Evolutionary conservation across 208 protist genomes (phyloP).

Genomic region (Herpetomonas samuelpessoai): DNA sequence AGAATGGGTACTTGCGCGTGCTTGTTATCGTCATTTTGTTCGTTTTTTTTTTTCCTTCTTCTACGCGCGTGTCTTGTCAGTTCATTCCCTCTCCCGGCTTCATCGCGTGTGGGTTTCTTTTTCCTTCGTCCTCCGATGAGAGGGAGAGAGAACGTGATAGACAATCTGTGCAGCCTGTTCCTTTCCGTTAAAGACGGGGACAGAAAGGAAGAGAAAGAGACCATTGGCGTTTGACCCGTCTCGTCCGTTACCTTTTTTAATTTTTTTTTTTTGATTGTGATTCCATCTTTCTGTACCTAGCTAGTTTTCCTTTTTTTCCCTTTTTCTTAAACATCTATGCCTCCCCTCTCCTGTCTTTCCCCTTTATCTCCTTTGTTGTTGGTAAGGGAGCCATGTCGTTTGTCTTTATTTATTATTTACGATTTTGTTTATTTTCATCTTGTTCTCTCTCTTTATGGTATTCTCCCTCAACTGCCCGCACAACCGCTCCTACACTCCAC

Average conservation of each 20-base stretch:
- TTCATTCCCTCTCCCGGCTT: slow-evolving; percentile 7
- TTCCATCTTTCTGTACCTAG: slow-evolving; percentile 5
- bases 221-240: too few species aligned
- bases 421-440: slow-evolving; percentile 6
- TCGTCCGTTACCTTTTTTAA: slow-evolving; percentile 7
- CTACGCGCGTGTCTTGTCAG: neutral
- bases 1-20: slow-evolving; percentile 3
- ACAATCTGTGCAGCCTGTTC: too few species aligned
- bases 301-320: slow-evolving; percentile 5
- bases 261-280: slow-evolving; percentile 1
- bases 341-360: slow-evolving; percentile 8
- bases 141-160: too few species aligned
- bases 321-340: slow-evolving; percentile 1
- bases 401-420: slow-evolving; percentile 1
- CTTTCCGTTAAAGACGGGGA: too few species aligned
- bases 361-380: slow-evolving; percentile 11
- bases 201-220: too few species aligned
- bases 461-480: slow-evolving; percentile 4
- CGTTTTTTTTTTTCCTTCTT: neutral
- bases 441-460: neutral
- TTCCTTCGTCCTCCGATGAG: too few species aligned
- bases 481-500: too few species aligned
- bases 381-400: too few species aligned
- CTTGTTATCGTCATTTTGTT: slow-evolving; percentile 9
- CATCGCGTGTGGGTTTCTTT: too few species aligned